Base-by-base conservation (phyloP, 1,284 basidiomycete genomes). In the Cryptococcus hybrid region DNA sequence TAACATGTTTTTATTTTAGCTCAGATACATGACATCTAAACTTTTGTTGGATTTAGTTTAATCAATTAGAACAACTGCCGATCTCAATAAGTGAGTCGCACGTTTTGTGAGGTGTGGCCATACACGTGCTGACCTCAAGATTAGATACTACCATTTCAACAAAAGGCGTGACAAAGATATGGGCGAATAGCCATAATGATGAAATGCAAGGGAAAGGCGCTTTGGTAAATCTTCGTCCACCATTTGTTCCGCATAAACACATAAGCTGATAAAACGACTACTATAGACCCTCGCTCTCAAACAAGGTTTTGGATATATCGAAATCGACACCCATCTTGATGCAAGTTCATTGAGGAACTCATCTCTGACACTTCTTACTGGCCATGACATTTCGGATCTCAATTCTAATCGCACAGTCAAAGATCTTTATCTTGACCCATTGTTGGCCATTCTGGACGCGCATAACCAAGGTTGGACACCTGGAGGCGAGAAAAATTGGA, bases 131-230 rank as follows among this genome's bases (percentile, higher is more conserved):
- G 13, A 44, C 13, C 12, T 43, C 40, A 44, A 12, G n/a, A n/a
- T 15, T n/a, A 44, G 43, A 44, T 44, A 24, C n/a, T 8, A 44
- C 8, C 2, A 15, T 44, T n/a, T 44, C 24, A 24, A 37, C 45
- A 8, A 40, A 24, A 6, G 53, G 42, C 5, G 37, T 51, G 35
- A 50, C 35, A 36, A 56, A 45, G 47, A 52, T 58, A 11, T 54
- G 51, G 56, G 66, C 61, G 3, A 56, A 56, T 38, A 70, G 68
- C 51, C 69, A 71, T 51, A 71, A 71, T 52, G 69, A 71, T 51
- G 69, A 71, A 52, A 67, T 69, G 68, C 68, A 69, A 24, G 64
- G 67, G 5, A 30, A 30, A 2, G 39, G 63, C 40, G 63, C 68
- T 24, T 53, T 69, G n/a, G 69, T 71, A 37, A 58, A 68, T 63